phyloP scores from a whole-genome alignment of 805 yeast genomes.

The Spathaspora passalidarum region DNA sequence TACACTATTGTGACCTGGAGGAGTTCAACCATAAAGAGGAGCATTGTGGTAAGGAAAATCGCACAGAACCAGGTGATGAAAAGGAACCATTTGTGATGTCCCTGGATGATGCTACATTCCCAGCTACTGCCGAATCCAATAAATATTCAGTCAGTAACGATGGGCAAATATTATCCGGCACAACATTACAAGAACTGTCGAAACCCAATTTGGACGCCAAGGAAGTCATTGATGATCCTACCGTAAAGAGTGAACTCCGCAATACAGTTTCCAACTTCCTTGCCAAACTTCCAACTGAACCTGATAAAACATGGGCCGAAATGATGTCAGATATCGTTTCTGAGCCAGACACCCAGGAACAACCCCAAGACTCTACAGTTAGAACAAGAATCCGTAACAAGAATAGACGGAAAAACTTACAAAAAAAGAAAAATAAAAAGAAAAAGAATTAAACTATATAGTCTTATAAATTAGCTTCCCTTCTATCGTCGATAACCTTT shows the following conservation, averaged over 20 bases:
- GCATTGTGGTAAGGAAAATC: too few species aligned
- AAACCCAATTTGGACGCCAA: not conserved
- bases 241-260: too few species aligned
- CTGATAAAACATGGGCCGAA: too few species aligned
- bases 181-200: not conserved
- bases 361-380: not conserved
- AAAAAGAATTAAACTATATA: not conserved
- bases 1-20: not conserved
- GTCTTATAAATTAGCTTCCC: slow-evolving; percentile 3
- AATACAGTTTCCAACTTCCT: too few species aligned
- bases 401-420: not conserved
- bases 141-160: too few species aligned
- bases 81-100: too few species aligned
- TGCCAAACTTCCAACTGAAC: too few species aligned
- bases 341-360: too few species aligned
- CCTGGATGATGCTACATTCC: too few species aligned
- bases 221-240: not conserved
- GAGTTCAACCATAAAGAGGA: not conserved
- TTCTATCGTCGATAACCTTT: slow-evolving; percentile 4
- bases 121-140: too few species aligned
- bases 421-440: not conserved
- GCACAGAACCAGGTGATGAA: too few species aligned
- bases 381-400: not conserved
- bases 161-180: not conserved
- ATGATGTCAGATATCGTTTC: too few species aligned